These are phyloP conservation scores for Pichia insulana DNA, from an alignment of 805 yeast species.

Conservation along the genomic window DNA sequence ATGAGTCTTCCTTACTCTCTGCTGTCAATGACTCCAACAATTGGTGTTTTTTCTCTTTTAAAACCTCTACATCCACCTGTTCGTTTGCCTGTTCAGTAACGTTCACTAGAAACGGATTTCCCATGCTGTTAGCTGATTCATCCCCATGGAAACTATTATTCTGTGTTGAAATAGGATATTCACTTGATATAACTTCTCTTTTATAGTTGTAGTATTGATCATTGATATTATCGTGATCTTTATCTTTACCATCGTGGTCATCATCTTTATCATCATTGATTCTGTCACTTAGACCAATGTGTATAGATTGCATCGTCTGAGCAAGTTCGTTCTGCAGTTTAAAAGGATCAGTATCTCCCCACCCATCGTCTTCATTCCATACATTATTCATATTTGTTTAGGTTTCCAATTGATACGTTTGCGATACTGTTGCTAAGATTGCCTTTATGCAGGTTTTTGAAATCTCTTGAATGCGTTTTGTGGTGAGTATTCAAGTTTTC, in stretches of 20 bases:
- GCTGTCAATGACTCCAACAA: conserved; percentile 33
- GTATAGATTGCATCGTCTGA: conserved; percentile 14
- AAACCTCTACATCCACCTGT: conserved; percentile 13
- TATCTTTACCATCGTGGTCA: conserved; percentile 14
- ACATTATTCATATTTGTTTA: background rate
- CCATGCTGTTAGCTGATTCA: conserved; percentile 3
- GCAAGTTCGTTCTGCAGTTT: conserved; percentile 18
- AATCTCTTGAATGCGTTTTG: no score
- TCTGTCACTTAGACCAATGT: conserved; percentile 2
- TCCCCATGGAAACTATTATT: conserved; percentile 1
- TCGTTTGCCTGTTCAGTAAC: background rate
- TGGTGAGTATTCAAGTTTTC: no score
- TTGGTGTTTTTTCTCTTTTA: conserved; percentile 28
- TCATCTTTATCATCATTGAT: conserved; percentile 6
- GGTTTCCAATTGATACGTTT: no score
- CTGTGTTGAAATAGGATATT: no score
- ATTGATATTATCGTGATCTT: conserved; percentile 12
- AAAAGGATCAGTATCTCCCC: conserved; percentile 11
- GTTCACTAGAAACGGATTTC: conserved; percentile 8
- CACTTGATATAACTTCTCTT: no score
- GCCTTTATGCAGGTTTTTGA: no score
- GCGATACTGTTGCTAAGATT: no score
- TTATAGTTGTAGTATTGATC: conserved; percentile 6
- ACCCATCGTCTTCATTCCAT: background rate
- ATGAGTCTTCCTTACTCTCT: background rate